Evolutionary conservation across 208 protist species (phyloP), one percentile per base, ranked within the genome.

Genomic region (Angomonas ambiguus): DNA sequence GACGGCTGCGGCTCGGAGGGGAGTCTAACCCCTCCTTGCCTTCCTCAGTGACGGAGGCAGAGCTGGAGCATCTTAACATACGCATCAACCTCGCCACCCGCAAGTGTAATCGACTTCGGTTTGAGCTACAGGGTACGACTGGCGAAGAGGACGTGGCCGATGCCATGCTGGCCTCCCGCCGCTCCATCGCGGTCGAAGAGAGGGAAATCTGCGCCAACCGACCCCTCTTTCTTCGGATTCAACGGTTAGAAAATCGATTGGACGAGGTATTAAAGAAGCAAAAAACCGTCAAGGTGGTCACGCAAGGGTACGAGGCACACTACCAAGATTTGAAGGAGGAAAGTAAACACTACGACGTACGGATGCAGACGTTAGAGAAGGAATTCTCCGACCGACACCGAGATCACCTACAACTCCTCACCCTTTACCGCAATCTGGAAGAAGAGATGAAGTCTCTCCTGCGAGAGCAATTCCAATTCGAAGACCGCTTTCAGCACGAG

Each of bases 221-320:
- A 1, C 70, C 83, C n/a, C 61, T 92, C 11, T 80, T 79, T 11
- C 74, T 91, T 41, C 80, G 94, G 38, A 95, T 97, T 51, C 77
- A 94, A 33, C 79, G 70, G 13, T 74, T 98, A 2, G 96, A 98
- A 72, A 95, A 94, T 35, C 68, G 74, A 28, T 72, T 98, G 0
- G 88, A 98, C 68, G 89, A 93, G 10, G 73, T 94, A 0, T 83
- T 97, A 33, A 80, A 79, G 25, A 87, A 96, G 76, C 96, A 96
- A 76, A 85, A 92, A 60, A 84, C 85, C 45, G 86, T 93, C 2
- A 61, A 77, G 25, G 69, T 70, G 11, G 90, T 98, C 25, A 51
- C 79, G 28, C 84, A 90, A 32, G 91, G 91, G 27, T 98, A 98
- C 78, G 67, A 79, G 49, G 71, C 91, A 65, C 88, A 96, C 68